Evolutionary conservation across 192 early-diverging fungal genomes (phyloP).

Genomic region (Coemansia aciculifera): DNA sequence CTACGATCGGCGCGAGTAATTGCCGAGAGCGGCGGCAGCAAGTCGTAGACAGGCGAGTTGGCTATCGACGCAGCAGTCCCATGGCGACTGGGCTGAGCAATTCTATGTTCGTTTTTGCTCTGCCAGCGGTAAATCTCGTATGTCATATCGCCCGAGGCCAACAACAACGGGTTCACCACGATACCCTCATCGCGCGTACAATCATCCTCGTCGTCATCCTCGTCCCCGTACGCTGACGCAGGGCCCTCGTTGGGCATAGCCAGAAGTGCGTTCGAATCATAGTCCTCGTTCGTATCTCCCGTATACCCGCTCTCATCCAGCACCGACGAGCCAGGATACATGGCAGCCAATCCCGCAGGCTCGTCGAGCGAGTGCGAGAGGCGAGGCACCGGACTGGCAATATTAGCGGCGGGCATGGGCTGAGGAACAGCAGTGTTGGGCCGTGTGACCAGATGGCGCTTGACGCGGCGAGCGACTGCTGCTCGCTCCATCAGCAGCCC

Average conservation of each 20-base stretch:
- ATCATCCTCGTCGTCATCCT: constrained; percentile 17
- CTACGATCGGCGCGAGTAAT: constrained; percentile 15
- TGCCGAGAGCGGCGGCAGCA: neutral
- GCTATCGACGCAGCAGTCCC: neutral
- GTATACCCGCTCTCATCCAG: constrained; percentile 47
- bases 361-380: constrained; percentile 10
- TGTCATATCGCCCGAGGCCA: constrained; percentile 77
- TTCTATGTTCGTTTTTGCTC: constrained; percentile 57
- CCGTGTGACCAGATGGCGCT: constrained; percentile 69
- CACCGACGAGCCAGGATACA: neutral
- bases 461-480: constrained; percentile 66
- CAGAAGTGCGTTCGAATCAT: constrained; percentile 14
- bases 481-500: constrained; percentile 34
- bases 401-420: constrained; percentile 2
- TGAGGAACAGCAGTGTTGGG: constrained; percentile 16
- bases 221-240: constrained; percentile 43
- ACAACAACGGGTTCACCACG: constrained; percentile 53
- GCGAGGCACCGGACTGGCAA: neutral
- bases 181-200: constrained; percentile 16
- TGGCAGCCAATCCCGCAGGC: neutral
- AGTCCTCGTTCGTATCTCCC: constrained; percentile 42
- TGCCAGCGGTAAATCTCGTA: constrained; percentile 92
- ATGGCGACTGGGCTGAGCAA: neutral
- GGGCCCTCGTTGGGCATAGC: constrained; percentile 28
- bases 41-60: neutral